Evolutionary conservation across 2,329 filamentous ascomycete genomes (phyloP), one percentile per base, ranked within the genome.

Genomic region (Alternaria gansuensis): DNA sequence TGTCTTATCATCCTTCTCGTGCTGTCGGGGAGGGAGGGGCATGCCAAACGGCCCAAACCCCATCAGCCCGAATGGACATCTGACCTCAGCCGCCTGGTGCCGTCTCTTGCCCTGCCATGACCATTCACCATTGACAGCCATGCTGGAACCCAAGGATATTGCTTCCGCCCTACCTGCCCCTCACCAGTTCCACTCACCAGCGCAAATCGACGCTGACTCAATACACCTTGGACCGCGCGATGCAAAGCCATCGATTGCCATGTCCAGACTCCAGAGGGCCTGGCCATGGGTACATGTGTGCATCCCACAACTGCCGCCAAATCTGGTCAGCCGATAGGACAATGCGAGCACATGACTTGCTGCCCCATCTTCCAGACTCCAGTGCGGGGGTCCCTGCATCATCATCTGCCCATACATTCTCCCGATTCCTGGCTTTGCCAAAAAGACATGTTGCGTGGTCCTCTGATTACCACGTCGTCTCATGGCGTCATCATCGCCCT

Each of bases 261-360:
- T 17, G 17, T 17, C 17, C 17, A 17, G 17, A 17, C 17, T 44
- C 52, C 29, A 37, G 21, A 31, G 26, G 50, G 43, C 21, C 52
- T 49, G 57, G 52, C 57, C 50, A 43, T 51, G 66, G 66, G 44
- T 48, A 48, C 70, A 74, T 75, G 71, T 73, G 66, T 71, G 57
- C 61, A 59, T 59, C 66, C 61, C 68, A 60, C 50, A 40, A 59
- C 69, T 60, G 36, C 57, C 62, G 9, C 37, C 61, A 60, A 60
- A 62, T 64, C 65, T 67, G 65, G 55, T 63, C 62, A 64, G 60
- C 67, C 68, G 71, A 76, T 76, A 74, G 72, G 74, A 61, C 74
- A 75, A 75, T 75, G 62, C 66, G 60, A 60, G 52, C 63, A 71
- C 60, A 64, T 67, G 64, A 70, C 67, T 66, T 66, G 63, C 63